A percentile compares a stretch with the other conserved stretches of the same genome.
Conservation (phyloP, 176 grass and related monocot species). For the Rhipidocladum racemiflorum region DNA sequence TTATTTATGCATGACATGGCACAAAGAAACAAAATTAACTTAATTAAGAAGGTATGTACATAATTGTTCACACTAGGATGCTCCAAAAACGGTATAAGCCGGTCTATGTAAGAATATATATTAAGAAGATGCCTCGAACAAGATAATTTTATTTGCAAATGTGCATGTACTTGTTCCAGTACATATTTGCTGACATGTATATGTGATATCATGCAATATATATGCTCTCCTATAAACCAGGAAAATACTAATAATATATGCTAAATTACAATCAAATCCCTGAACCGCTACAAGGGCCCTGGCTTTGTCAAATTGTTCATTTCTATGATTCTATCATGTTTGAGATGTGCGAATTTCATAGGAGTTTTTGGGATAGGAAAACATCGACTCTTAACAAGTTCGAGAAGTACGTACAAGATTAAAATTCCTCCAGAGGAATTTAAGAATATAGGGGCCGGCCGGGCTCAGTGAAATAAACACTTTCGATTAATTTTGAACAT, state of each 20-base stretch:
- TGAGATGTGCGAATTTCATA: neutral
- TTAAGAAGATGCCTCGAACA: slow-evolving; percentile 1
- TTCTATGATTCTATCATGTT: neutral
- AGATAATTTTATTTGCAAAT: neutral
- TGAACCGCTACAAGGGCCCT: neutral
- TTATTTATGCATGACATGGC: neutral
- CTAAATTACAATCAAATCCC: neutral
- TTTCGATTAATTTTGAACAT: neutral
- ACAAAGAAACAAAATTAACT: neutral
- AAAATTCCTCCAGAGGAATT: neutral
- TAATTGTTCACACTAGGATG: neutral
- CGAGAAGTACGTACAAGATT: neutral
- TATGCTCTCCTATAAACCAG: neutral
- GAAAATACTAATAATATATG: neutral
- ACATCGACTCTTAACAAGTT: neutral
- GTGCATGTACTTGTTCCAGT: neutral
- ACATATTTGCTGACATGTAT: neutral
- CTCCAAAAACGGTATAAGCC: neutral
- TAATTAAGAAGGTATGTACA: neutral
- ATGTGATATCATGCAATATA: neutral
- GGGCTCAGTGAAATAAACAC: too few species aligned
- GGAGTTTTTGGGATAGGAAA: neutral
- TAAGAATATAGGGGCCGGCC: too few species aligned
- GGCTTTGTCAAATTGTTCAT: neutral
- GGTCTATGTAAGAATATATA: neutral